Base-by-base conservation (phyloP, 371 early-diverging fungal genomes). In the Massospora cicadina region DNA sequence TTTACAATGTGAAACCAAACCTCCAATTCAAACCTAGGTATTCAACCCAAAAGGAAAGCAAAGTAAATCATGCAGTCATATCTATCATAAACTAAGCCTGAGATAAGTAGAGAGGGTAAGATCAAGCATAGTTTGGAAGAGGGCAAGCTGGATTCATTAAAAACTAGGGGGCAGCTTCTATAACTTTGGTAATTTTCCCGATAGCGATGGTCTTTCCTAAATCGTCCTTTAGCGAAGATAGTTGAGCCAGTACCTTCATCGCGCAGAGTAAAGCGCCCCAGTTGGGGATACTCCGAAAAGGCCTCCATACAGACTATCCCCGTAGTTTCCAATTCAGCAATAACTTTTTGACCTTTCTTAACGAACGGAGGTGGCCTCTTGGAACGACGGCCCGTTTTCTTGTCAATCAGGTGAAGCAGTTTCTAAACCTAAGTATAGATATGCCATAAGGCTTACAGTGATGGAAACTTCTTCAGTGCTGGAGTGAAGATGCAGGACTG, bases 231-330 rank as follows among this genome's bases (percentile, higher is more conserved):
- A 58, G 26, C 27, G 54, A 56, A 31, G 2, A n/a, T 61, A 26
- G 58, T 31, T 27, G 55, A 30, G 58, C n/a, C 23, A 28, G 55
- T 74, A 75, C 87, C 88, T 82, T 95, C 95, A 71, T 95, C 95
- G 70, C 98, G 88, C 26, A 98, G 78, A 29, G 94, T 95, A 79
- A 98, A 96, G 58, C 98, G 83, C 57, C 98, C 96, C 29, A 98
- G 75, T 74, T 93, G 94, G 59, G 90, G 88, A 68, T 85, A 84
- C 33, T 91, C 88, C n/a, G 78, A 80, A 75, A 85, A 95, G 23
- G 85, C 76, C 71, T 98, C 98, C n/a, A 93, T 72, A 72, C 94
- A 93, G 26, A 92, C 71, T 13, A 87, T 78, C 32, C 80, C 80
- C 54, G 76, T 59, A 17, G 84, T 78, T 72, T 89, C 89, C 60